A percentile compares a stretch with the other conserved stretches of the same genome.
phyloP scores from a whole-genome alignment of 1,284 basidiomycete species.

The Leccinum pachyderme region DNA sequence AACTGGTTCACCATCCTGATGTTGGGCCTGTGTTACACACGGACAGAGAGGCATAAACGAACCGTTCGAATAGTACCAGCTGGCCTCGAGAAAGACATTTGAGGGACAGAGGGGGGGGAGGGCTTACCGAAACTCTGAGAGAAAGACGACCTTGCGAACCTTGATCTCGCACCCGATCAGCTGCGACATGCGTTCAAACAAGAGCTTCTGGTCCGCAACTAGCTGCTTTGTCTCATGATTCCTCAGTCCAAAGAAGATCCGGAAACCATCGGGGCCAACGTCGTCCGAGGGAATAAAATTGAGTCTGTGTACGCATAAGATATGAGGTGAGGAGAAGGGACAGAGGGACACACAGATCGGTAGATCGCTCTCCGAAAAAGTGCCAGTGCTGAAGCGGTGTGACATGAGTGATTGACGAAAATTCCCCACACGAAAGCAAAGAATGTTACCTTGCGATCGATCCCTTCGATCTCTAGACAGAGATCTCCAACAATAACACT shows the following conservation, averaged over 20 bases:
- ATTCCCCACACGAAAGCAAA: constrained; percentile 20
- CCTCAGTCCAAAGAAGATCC: constrained; percentile 31
- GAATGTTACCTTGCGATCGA: constrained; percentile 4
- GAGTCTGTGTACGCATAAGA: constrained; percentile 1
- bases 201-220: constrained; percentile 16
- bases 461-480: background rate
- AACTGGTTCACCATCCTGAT: constrained; percentile 35
- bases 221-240: constrained; percentile 29
- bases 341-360: constrained; percentile 7
- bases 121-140: constrained; percentile 27
- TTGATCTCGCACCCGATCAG: constrained; percentile 13
- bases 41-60: background rate
- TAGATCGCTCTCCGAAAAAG: constrained; percentile 20
- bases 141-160: constrained; percentile 13
- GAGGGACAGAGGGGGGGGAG: background rate
- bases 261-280: constrained; percentile 32
- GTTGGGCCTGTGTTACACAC: constrained; percentile 24
- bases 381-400: constrained; percentile 32
- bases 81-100: background rate
- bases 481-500: background rate
- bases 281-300: constrained; percentile 21
- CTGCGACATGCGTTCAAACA: constrained; percentile 18
- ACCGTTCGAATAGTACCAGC: background rate
- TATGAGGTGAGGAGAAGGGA: background rate
- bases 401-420: background rate